Base-by-base conservation (phyloP, 305 asterid genomes). In the Solanum aculeatissimum region DNA sequence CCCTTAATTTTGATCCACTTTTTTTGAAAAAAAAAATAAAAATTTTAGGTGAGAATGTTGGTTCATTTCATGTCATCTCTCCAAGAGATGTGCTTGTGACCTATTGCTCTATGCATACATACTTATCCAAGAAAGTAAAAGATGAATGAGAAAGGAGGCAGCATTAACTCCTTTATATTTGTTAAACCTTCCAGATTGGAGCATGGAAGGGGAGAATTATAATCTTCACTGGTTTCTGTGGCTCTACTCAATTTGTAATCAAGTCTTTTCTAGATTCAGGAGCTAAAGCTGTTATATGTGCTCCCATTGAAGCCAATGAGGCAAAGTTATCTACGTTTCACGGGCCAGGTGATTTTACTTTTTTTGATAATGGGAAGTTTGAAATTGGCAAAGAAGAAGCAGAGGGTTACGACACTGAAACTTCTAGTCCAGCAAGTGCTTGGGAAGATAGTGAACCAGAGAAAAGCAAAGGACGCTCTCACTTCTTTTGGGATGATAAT, bases 171-270 rank as follows among this genome's bases (percentile, higher is more conserved):
- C 25, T 66, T 63, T 11, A 43, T 58, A 21, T 23, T 84, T 19
- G 23, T 18, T 27, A 75, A 83, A 19, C 53, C 79, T 69, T 49
- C 74, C 92, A 95, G 99, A 89, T 94, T 54, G 99, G 97, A 83
- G 91, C 98, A 81, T 97, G 98, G 98, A 92, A 96, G 90, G 98
- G 95, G 79, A 92, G 98, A 89, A 93, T 97, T 55, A 87, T 95
- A 89, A 90, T 94, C 84, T 93, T 93, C 93, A 91, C 98, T 3
- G 97, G 98, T 53, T 88, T 92, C 58, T 92, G 91, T 40, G 98
- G 99, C 84, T 98, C 97, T n/a, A 91, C 92, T 13, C 92, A 83
- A 80, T 90, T 95, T 80, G 85, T 97, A 88, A 89, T 91, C 45
- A 94, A 95, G 92, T 96, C 98, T 58, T 92, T 95, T 90, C 89